These are phyloP conservation scores for Fusarium sp. DNA, from an alignment of 2,329 filamentous ascomycete species.

Conservation along the genomic window DNA sequence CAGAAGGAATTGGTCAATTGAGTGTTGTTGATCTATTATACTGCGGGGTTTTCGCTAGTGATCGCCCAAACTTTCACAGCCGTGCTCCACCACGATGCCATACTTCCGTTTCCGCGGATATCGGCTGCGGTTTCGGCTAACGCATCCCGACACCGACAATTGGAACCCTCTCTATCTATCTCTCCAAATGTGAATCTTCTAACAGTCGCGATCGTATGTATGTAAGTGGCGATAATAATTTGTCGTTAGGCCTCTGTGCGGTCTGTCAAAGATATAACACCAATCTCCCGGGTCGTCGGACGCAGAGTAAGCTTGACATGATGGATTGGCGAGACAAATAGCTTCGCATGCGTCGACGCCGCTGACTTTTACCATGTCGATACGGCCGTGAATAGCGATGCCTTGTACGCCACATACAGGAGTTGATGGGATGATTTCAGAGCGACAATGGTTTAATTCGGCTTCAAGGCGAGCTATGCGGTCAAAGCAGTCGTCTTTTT, in stretches of 20 bases:
- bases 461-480: neutral
- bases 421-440: rapidly evolving
- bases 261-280: neutral
- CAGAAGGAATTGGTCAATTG: neutral
- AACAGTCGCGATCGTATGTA: neutral
- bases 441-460: neutral
- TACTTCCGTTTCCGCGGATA: neutral
- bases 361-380: neutral
- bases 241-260: rapidly evolving
- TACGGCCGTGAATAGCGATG: neutral
- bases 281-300: neutral
- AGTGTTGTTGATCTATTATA: neutral
- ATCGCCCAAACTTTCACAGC: neutral
- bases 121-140: neutral
- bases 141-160: neutral
- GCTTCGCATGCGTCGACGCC: neutral
- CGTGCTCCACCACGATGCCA: neutral
- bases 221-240: neutral
- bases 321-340: neutral
- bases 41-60: neutral
- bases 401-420: neutral
- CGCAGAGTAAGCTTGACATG: neutral
- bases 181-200: rapidly evolving
- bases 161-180: rapidly evolving
- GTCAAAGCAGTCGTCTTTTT: neutral